Conservation (phyloP, 1,139 yeast genomes). For the Suhomyces wounanorum region DNA sequence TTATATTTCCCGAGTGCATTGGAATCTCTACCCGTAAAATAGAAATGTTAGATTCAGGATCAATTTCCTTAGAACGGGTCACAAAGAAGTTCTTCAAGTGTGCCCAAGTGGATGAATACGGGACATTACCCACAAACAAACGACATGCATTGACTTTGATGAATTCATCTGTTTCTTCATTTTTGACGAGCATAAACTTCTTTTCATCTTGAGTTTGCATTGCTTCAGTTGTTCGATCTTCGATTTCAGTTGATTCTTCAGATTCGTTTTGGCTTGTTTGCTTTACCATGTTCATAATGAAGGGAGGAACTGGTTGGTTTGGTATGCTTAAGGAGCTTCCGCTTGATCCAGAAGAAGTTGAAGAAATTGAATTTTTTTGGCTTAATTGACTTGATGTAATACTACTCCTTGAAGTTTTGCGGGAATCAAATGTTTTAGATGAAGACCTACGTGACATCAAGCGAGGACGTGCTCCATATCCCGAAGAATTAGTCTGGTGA, state of each 20-base stretch:
- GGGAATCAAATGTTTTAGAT: constrained; percentile 14
- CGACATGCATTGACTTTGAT: constrained; percentile 42
- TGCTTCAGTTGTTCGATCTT: neutral
- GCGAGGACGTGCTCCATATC: constrained; percentile 6
- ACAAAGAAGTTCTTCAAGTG: constrained; percentile 52
- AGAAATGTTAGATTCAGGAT: constrained; percentile 31
- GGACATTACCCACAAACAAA: constrained; percentile 58
- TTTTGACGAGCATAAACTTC: constrained; percentile 24
- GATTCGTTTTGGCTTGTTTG: neutral
- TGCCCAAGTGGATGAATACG: constrained; percentile 58
- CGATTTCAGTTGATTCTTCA: neutral
- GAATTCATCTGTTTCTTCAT: constrained; percentile 30
- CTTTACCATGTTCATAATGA: constrained; percentile 33
- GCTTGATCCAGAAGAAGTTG: constrained; percentile 10
- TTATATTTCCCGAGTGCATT: constrained; percentile 26
- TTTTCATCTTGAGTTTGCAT: constrained; percentile 14
- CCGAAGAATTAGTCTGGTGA: neutral
- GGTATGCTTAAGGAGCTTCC: neutral
- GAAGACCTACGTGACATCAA: constrained; percentile 14
- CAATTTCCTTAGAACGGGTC: constrained; percentile 23
- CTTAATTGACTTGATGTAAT: constrained; percentile 12
- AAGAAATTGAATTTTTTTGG: constrained; percentile 14
- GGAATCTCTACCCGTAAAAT: constrained; percentile 61
- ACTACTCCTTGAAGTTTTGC: constrained; percentile 16
- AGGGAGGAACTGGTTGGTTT: constrained; percentile 26